phyloP scores from a whole-genome alignment of 2,329 filamentous ascomycete genomes.

The Sporothrix protearum region DNA sequence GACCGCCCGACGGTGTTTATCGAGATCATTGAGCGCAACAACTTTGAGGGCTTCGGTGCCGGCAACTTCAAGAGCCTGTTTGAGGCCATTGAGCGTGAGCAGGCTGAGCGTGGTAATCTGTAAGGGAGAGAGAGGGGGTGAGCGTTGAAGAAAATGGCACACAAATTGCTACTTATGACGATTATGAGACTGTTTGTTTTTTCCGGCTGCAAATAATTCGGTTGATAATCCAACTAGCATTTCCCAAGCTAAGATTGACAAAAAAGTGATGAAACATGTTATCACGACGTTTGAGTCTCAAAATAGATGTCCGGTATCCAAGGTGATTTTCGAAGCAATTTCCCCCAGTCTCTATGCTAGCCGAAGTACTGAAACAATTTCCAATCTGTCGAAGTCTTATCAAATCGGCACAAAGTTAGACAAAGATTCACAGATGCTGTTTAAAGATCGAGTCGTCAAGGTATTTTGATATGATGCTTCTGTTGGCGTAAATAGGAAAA shows the following conservation, averaged over 20 bases:
- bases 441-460: background rate
- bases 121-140: conserved; percentile 34
- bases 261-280: background rate
- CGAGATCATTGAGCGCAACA: conserved; percentile 90
- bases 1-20: conserved; percentile 93
- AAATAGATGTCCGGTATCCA: too few relatives aligned
- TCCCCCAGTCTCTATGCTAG: too few relatives aligned
- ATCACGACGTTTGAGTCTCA: too few relatives aligned
- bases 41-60: conserved; percentile 88
- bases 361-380: too few relatives aligned
- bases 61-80: conserved; percentile 96
- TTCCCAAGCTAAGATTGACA: background rate
- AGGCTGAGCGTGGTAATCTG: conserved; percentile 80
- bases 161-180: background rate
- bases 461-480: conserved; percentile 5
- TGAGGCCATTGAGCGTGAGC: conserved; percentile 91
- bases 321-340: too few relatives aligned
- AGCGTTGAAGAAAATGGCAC: background rate
- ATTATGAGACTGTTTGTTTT: background rate
- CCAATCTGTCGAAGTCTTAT: too few relatives aligned
- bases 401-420: too few relatives aligned
- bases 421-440: background rate
- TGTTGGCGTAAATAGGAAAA: background rate
- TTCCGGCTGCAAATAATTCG: background rate
- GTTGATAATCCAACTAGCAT: background rate